Base-by-base conservation (phyloP, 75 land plant genomes). In the Sequoia sempervirens region DNA sequence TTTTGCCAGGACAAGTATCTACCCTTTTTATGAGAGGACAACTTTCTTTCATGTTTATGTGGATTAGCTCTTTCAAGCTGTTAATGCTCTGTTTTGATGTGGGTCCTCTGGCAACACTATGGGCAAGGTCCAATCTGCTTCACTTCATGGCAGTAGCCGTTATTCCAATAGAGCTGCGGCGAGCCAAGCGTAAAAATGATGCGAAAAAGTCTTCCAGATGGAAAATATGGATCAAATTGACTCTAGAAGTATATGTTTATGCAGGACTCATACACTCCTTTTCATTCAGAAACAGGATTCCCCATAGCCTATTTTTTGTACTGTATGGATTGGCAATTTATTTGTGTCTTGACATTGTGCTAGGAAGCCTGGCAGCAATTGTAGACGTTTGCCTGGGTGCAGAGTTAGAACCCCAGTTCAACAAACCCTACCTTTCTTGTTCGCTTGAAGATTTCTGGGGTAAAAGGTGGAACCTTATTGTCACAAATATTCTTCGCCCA, bases 371-470 rank as follows among this genome's bases (percentile, higher is more conserved):
- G 15, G 88, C 89, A n/a, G 83, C 61, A 11, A 52, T 84, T 32
- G 93, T 81, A 20, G 79, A 85, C 15, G 61, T 69, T 37, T 15
- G 82, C 14, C 32, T 90, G 13, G 91, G 93, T 1, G 28, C 88
- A 2, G 88, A 92, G 85, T 75, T 92, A 30, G 90, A 93, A 80
- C 90, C 90, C 40, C 89, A 80, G 30, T 92, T 86, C 85, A 69
- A 91, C 83, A 86, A 85, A 80, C 93, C 93, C 17, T 91, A 85
- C 64, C 80, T 91, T 72, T 69, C 93, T 3, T 72, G 87, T 56
- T 91, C 93, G 52, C 82, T 92, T 9, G 41, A 82, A 37, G 93
- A 92, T 43, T 92, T 92, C 69, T 92, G 93, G 94, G 93, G 94
- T 46, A 82, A 80, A 54, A 61, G 93, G 41, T 92, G 92, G 92